Evolutionary conservation across 176 grass and related monocot species (phyloP).

Genomic region (Oryza glaberrima): DNA sequence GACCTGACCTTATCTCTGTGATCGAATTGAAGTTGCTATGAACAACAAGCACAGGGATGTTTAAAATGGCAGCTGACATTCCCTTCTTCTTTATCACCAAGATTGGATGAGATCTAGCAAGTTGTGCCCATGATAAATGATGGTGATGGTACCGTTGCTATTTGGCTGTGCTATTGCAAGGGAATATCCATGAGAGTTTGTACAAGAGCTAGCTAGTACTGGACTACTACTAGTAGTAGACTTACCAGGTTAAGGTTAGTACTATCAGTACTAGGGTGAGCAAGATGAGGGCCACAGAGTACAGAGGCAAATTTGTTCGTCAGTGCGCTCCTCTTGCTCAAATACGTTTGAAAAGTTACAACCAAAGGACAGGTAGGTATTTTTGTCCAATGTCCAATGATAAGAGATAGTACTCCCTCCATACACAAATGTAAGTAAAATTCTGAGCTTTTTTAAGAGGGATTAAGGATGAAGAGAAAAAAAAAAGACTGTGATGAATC

Average conservation of each 20-base stretch:
- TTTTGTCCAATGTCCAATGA: background rate
- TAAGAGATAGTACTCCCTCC: background rate
- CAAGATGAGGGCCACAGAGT: background rate
- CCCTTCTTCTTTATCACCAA: background rate
- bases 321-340: background rate
- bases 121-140: conserved; percentile 40
- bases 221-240: background rate
- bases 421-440: too few relatives aligned
- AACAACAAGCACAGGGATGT: background rate
- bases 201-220: background rate
- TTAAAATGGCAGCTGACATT: background rate
- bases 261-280: background rate
- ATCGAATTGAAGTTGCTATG: background rate
- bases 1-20: background rate
- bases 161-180: background rate
- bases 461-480: too few relatives aligned
- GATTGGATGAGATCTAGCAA: conserved; percentile 38
- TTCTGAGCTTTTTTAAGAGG: too few relatives aligned
- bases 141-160: background rate
- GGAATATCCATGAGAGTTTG: background rate
- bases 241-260: conserved; percentile 16
- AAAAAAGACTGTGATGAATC: too few relatives aligned
- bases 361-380: background rate
- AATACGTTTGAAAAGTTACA: background rate
- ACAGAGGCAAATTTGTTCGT: background rate